These are phyloP conservation scores for Letharia columbiana DNA, from an alignment of 495 filamentous ascomycete genomes.

Conservation along the genomic window DNA sequence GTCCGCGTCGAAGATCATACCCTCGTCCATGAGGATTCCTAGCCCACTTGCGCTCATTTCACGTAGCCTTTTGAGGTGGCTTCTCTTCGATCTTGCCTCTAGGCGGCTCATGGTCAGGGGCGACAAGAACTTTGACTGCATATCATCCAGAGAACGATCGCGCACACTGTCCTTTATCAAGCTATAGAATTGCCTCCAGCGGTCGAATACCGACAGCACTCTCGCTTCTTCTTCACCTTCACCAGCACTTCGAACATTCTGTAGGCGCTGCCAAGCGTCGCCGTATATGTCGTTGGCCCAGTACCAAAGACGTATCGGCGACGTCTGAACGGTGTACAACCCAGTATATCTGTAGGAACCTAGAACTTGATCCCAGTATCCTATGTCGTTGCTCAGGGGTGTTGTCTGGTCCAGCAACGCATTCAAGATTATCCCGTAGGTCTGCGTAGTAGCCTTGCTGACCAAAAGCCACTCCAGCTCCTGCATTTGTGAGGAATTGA, in stretches of 20 bases:
- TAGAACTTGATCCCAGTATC: constrained; percentile 85
- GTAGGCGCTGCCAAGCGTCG: constrained; percentile 41
- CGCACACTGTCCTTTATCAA: constrained; percentile 63
- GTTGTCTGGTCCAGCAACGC: constrained; percentile 70
- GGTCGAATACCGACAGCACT: constrained; percentile 34
- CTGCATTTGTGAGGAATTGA: constrained; percentile 43
- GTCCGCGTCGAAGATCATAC: constrained; percentile 51
- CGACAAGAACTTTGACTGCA: constrained; percentile 51
- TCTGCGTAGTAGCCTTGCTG: constrained; percentile 77
- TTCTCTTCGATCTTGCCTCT: constrained; percentile 61
- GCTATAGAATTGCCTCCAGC: constrained; percentile 71
- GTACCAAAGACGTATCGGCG: constrained; percentile 59
- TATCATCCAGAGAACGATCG: constrained; percentile 51
- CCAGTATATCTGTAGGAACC: constrained; percentile 61
- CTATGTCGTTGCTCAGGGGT: constrained; percentile 72
- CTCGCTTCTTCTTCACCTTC: constrained; percentile 17
- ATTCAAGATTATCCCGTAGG: constrained; percentile 67
- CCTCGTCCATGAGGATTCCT: constrained; percentile 77
- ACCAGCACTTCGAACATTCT: constrained; percentile 26
- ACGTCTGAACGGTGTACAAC: constrained; percentile 75
- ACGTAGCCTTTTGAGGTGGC: constrained; percentile 54
- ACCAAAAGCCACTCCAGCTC: constrained; percentile 84
- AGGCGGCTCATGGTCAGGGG: constrained; percentile 61
- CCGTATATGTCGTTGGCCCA: constrained; percentile 55
- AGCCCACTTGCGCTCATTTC: constrained; percentile 78